phyloP scores from a whole-genome alignment of 495 filamentous ascomycete genomes.

The Acidomyces sp. region DNA sequence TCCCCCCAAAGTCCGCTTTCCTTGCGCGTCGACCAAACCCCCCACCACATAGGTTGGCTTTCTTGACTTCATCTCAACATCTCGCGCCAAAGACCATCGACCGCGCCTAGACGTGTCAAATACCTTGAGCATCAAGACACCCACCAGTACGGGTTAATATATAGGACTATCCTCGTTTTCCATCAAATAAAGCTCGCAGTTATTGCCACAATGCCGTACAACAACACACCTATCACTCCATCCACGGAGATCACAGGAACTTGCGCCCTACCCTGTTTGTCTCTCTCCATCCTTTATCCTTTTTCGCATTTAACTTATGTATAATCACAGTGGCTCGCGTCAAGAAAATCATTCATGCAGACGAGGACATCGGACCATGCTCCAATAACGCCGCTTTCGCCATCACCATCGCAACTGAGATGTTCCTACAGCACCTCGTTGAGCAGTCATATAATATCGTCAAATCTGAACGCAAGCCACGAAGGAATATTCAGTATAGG shows the following conservation, averaged over 20 bases:
- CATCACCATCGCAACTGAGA: slow-evolving; percentile 83
- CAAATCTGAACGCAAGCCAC: slow-evolving; percentile 77
- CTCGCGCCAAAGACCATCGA: no score
- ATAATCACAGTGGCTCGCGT: slow-evolving; percentile 61
- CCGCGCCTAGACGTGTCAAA: no score
- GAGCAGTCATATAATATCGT: slow-evolving; percentile 77
- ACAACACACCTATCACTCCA: slow-evolving; percentile 66
- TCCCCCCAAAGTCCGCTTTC: no score
- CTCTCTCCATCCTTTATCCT: not conserved
- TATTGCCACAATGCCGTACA: slow-evolving; percentile 80
- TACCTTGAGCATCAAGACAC: no score
- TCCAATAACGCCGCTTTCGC: slow-evolving; percentile 92
- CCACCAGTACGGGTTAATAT: no score
- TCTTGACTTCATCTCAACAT: no score
- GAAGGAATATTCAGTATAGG: slow-evolving; percentile 90
- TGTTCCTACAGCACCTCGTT: slow-evolving; percentile 90
- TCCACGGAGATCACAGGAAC: slow-evolving; percentile 74
- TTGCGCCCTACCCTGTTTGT: slow-evolving; percentile 71
- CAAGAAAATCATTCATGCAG: slow-evolving; percentile 81
- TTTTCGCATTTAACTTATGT: slow-evolving; percentile 3
- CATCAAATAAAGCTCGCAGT: no score
- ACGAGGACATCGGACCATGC: slow-evolving; percentile 70
- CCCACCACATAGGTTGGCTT: no score
- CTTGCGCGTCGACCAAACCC: no score
- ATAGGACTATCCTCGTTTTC: no score